Conservation (phyloP, 2,329 filamentous ascomycete species). For the Penicillium oxalicum region DNA sequence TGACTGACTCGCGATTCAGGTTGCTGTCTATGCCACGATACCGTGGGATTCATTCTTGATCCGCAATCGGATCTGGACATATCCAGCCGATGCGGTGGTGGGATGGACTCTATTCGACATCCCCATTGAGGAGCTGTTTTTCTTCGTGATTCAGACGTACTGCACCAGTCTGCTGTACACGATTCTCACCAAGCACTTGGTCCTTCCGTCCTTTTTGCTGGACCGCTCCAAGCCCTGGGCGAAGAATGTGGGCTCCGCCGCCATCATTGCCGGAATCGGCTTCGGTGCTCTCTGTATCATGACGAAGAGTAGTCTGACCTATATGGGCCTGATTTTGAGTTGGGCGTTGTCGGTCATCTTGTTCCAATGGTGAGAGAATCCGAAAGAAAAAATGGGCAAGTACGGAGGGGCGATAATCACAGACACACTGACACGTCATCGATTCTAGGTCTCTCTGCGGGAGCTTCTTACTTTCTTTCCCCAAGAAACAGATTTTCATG, state of each 20-base stretch:
- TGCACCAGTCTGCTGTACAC: constrained; percentile 58
- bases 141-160: constrained; percentile 72
- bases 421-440: background rate
- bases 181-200: constrained; percentile 57
- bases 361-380: constrained; percentile 49
- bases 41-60: constrained; percentile 76
- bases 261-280: background rate
- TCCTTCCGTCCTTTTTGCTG: constrained; percentile 51
- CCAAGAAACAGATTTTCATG: constrained; percentile 35
- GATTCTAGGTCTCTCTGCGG: background rate
- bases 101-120: constrained; percentile 60
- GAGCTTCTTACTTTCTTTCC: background rate
- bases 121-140: constrained; percentile 67
- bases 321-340: constrained; percentile 62
- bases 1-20: constrained; percentile 25
- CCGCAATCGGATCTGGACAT: constrained; percentile 62
- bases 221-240: constrained; percentile 24
- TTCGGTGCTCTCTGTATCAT: background rate
- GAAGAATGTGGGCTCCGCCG: background rate
- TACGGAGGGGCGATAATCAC: background rate
- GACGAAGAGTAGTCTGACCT: constrained; percentile 41
- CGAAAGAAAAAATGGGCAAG: constrained; percentile 34
- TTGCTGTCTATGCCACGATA: constrained; percentile 62
- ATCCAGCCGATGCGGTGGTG: constrained; percentile 59
- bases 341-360: constrained; percentile 64